Evolutionary conservation across 257 asterid species (phyloP).

Genomic region (Henckelia pumila): DNA sequence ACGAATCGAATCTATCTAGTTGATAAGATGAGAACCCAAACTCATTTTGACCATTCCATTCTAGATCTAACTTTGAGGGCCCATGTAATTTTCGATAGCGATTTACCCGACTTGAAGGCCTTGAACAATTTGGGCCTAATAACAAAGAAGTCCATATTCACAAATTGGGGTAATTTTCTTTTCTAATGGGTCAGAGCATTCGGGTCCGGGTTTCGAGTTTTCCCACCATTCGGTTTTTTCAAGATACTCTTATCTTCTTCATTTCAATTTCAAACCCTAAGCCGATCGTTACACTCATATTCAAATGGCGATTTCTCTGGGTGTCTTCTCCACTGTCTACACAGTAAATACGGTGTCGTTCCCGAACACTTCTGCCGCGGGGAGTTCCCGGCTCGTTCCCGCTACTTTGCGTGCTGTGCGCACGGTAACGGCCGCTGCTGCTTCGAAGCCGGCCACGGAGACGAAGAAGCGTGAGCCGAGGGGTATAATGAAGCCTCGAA

Average conservation of each 20-base stretch:
- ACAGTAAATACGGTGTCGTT: conserved; percentile 38
- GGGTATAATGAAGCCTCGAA: conserved; percentile 84
- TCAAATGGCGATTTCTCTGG: conserved; percentile 57
- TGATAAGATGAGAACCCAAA: too few species aligned
- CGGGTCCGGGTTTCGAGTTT: neutral
- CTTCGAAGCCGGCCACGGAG: conserved; percentile 61
- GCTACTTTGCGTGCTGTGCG: conserved; percentile 38
- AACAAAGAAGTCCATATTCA: too few species aligned
- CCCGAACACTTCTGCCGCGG: conserved; percentile 28
- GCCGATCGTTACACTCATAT: conserved; percentile 5
- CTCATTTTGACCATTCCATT: too few species aligned
- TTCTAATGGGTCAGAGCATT: neutral
- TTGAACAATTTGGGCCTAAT: too few species aligned
- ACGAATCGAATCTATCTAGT: too few species aligned
- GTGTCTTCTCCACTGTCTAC: conserved; percentile 37
- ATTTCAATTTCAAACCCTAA: neutral
- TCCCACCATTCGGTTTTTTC: neutral
- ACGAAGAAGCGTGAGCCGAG: conserved; percentile 69
- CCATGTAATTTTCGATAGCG: too few species aligned
- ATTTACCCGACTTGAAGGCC: too few species aligned
- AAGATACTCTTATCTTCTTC: conserved; percentile 38
- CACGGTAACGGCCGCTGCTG: conserved; percentile 36
- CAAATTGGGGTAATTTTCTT: neutral
- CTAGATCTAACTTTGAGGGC: too few species aligned
- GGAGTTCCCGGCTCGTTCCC: conserved; percentile 22